Base-by-base conservation (phyloP, 306 rosid genomes). In the Psophocarpus tetragonolobus region DNA sequence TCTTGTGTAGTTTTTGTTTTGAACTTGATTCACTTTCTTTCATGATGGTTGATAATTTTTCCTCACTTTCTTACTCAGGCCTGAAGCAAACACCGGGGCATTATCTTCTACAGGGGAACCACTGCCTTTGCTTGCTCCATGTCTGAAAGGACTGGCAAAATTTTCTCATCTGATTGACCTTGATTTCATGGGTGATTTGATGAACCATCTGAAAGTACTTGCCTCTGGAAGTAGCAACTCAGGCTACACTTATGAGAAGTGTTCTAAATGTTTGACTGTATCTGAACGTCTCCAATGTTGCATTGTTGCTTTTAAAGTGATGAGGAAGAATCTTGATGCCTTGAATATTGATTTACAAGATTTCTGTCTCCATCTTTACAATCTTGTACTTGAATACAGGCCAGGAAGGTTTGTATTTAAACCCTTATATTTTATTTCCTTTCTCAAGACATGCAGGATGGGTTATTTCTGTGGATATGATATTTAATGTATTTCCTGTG, bases 251-350 rank as follows among this genome's bases (percentile, higher is more conserved):
- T 72, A 86, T 17, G 89, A 83, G 73, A 87, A 87, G 73, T 60
- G 7, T 77, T 75, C 82, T 4, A 87, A 83, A 75, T 76, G 41
- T 82, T 84, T 96, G 87, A 92, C 90, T 0, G 90, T 96, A 58
- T 82, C 98, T 17, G 98, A 96, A 81, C 96, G 98, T 57, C 96
- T 96, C 67, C 90, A 84, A 45, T 96, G 99, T 83, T 96, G 97
- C 88, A 88, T 96, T 51, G 92, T 96, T 81, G 98, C 98, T 62
- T 96, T 92, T 80, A 96, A 86, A 91, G 96, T 96, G 82, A 93
- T 91, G 98, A 90, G 82, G 88, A 91, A 75, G 87, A 96, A 96
- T 84, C 99, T 92, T 50, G 97, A 91, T 69, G 98, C 99, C 60
- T 77, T 92, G 89, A 92, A 91, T 79, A 93, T 96, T 86, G 99